Percentiles rank a stretch among this genome's conserved stretches.
phyloP scores from a whole-genome alignment of 1,139 yeast species.

The Neolecta irregularis region DNA sequence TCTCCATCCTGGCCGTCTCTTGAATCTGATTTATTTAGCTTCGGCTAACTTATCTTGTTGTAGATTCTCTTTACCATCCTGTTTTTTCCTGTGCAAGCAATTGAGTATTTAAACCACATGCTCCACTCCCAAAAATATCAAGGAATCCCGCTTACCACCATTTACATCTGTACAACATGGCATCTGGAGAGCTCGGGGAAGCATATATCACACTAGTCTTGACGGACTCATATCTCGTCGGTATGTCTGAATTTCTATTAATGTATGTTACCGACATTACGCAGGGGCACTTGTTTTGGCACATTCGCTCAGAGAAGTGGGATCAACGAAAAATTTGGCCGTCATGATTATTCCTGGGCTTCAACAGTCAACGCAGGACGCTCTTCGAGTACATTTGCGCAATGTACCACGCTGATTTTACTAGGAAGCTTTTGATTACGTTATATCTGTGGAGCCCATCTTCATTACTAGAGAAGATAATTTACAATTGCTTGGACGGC shows the following conservation, averaged over 20 bases:
- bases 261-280: background rate
- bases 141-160: too few relatives aligned
- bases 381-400: slow-evolving; percentile 9
- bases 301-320: slow-evolving; percentile 14
- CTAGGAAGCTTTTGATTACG: slow-evolving; percentile 15
- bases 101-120: too few relatives aligned
- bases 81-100: too few relatives aligned
- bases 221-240: slow-evolving; percentile 16
- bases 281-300: slow-evolving; percentile 17
- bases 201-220: slow-evolving; percentile 16
- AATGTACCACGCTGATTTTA: background rate
- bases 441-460: slow-evolving; percentile 15
- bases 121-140: too few relatives aligned
- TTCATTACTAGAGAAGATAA: slow-evolving; percentile 22
- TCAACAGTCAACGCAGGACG: slow-evolving; percentile 11
- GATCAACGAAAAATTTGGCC: slow-evolving; percentile 11
- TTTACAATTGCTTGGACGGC: slow-evolving; percentile 41
- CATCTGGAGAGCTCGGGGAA: too few relatives aligned
- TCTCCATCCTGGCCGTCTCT: too few relatives aligned
- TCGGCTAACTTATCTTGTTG: too few relatives aligned
- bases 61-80: too few relatives aligned
- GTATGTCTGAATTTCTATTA: slow-evolving; percentile 6
- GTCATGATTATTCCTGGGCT: slow-evolving; percentile 14
- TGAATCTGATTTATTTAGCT: too few relatives aligned
- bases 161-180: too few relatives aligned